phyloP scores from a whole-genome alignment of 2,329 filamentous ascomycete genomes.

The Neobulgaria alba region DNA sequence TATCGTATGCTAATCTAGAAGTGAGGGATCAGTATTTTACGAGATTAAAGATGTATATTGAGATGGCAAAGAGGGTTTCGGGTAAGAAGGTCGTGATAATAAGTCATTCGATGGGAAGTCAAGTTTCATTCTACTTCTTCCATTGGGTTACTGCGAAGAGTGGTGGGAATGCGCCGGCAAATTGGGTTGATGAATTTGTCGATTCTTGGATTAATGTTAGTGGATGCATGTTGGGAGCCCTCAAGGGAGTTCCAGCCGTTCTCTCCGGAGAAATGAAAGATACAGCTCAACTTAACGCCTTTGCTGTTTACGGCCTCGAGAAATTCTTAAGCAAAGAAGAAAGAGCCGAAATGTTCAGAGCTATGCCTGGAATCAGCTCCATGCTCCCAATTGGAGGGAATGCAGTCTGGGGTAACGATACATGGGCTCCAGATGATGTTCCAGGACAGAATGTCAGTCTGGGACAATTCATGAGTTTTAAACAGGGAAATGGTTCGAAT shows the following conservation, averaged over 20 bases:
- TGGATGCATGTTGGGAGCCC: conserved; percentile 92
- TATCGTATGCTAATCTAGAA: conserved; percentile 86
- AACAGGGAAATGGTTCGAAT: conserved; percentile 54
- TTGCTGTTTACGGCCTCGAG: conserved; percentile 93
- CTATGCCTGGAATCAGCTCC: conserved; percentile 92
- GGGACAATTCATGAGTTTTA: conserved; percentile 81
- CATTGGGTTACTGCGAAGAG: conserved; percentile 71
- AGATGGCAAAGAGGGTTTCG: conserved; percentile 66
- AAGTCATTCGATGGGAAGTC: conserved; percentile 96
- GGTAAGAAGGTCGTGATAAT: conserved; percentile 76
- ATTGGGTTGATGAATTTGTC: conserved; percentile 84
- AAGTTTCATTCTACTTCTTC: conserved; percentile 77
- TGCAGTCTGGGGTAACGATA: conserved; percentile 85
- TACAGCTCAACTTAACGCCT: conserved; percentile 90
- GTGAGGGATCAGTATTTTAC: conserved; percentile 90
- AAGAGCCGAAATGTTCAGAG: conserved; percentile 85
- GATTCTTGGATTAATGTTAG: conserved; percentile 98
- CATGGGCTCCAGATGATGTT: conserved; percentile 80
- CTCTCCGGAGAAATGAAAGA: conserved; percentile 98
- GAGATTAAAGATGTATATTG: conserved; percentile 80
- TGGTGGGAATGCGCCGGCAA: conserved; percentile 71
- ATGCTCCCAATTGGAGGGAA: conserved; percentile 95
- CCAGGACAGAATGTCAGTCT: conserved; percentile 65
- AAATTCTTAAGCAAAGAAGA: conserved; percentile 90
- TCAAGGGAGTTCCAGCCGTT: conserved; percentile 84